Conservation (phyloP, 164 flowering plant species). For the Protea cynaroides region DNA sequence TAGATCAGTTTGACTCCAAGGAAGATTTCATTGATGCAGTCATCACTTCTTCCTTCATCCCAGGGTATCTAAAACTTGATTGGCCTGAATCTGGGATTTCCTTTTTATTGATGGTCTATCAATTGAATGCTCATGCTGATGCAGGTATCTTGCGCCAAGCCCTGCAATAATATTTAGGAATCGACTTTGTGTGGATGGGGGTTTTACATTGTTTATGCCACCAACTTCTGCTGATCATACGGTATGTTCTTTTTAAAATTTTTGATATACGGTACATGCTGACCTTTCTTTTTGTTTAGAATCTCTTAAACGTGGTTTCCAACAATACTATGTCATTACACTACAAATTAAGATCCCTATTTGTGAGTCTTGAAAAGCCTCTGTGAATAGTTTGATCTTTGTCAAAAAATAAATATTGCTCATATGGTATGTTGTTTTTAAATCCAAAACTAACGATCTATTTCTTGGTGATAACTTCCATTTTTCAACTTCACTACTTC, state of each 20-base stretch:
- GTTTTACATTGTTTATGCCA: conserved; percentile 94
- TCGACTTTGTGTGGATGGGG: conserved; percentile 87
- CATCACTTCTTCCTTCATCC: conserved; percentile 88
- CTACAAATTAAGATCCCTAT: no score
- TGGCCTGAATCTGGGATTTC: background rate
- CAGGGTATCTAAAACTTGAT: conserved; percentile 47
- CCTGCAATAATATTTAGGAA: conserved; percentile 87
- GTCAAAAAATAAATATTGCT: no score
- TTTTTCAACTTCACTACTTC: no score
- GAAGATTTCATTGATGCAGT: conserved; percentile 93
- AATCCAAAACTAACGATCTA: no score
- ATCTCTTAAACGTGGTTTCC: no score
- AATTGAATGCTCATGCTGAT: conserved; percentile 5
- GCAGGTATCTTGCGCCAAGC: conserved; percentile 89
- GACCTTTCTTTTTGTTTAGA: background rate
- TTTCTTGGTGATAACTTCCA: no score
- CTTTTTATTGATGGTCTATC: background rate
- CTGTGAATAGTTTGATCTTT: no score
- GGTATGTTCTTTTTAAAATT: conserved; percentile 33
- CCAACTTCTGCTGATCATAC: conserved; percentile 88
- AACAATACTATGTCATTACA: no score
- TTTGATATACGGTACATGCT: background rate
- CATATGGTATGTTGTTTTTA: no score
- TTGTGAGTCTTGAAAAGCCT: no score
- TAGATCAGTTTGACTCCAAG: conserved; percentile 90